Evolutionary conservation across 352 stramenopile species (phyloP).

Genomic region (Phytophthora idaei): DNA sequence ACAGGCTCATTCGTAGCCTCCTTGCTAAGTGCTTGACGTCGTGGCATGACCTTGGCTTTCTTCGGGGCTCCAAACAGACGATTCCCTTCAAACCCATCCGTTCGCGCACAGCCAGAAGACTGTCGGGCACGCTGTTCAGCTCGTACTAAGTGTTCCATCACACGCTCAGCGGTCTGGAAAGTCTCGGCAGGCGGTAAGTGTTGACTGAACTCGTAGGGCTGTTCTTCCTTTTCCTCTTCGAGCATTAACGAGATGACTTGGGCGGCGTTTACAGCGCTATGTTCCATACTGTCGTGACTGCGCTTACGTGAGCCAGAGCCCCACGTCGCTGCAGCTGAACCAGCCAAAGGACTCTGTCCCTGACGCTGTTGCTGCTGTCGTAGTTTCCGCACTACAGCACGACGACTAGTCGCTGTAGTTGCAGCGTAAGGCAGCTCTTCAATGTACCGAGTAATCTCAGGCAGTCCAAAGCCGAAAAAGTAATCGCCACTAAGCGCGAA

Average conservation of each 20-base stretch:
- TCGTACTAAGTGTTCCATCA: slow-evolving; percentile 79
- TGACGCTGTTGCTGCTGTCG: slow-evolving; percentile 48
- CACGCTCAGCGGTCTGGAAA: slow-evolving; percentile 82
- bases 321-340: slow-evolving; percentile 34
- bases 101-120: slow-evolving; percentile 86
- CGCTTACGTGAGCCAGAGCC: slow-evolving; percentile 30
- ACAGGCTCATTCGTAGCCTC: slow-evolving; percentile 42
- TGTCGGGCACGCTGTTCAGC: slow-evolving; percentile 85
- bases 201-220: slow-evolving; percentile 90
- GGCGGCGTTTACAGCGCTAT: slow-evolving; percentile 18
- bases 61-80: slow-evolving; percentile 49
- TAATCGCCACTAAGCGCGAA: slow-evolving; percentile 77
- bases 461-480: slow-evolving; percentile 85
- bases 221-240: slow-evolving; percentile 32
- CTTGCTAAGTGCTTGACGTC: slow-evolving; percentile 43
- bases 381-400: slow-evolving; percentile 44
- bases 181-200: slow-evolving; percentile 66
- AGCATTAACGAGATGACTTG: slow-evolving; percentile 21
- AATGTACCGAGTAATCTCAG: slow-evolving; percentile 67
- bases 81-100: slow-evolving; percentile 82
- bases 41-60: slow-evolving; percentile 39
- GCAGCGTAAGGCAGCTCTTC: slow-evolving; percentile 76
- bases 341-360: slow-evolving; percentile 39
- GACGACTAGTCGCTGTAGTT: slow-evolving; percentile 67
- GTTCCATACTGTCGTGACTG: slow-evolving; percentile 32